Evolutionary conservation across 1,284 basidiomycete species (phyloP).

Genomic region (Erythrobasidium hasegawianum): DNA sequence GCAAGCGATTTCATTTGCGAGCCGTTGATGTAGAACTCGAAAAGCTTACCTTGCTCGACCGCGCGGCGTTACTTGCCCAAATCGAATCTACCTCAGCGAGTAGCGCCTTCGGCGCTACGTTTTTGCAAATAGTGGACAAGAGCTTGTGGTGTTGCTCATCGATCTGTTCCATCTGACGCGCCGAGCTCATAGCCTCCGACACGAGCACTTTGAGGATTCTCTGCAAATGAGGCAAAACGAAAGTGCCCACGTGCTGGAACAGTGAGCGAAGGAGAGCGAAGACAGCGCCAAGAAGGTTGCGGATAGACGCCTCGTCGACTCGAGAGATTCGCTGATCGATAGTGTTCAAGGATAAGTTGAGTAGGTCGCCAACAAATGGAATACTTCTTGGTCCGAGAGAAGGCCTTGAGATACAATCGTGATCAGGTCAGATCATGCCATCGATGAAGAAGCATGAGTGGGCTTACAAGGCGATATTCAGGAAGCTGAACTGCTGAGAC

Average conservation of each 20-base stretch:
- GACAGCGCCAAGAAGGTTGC: constrained; percentile 32
- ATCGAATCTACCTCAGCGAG: constrained; percentile 40
- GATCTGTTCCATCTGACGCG: constrained; percentile 22
- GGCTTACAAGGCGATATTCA: constrained; percentile 37
- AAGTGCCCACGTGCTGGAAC: constrained; percentile 51
- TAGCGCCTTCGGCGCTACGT: constrained; percentile 58
- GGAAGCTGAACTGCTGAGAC: constrained; percentile 1
- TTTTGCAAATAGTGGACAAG: constrained; percentile 55
- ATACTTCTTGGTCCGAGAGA: constrained; percentile 81
- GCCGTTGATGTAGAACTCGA: background rate
- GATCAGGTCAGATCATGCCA: no score
- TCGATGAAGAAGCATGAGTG: no score
- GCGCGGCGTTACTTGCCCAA: background rate
- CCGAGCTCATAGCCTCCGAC: constrained; percentile 36
- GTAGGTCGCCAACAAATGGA: constrained; percentile 70
- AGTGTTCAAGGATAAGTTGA: constrained; percentile 58
- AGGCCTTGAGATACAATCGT: no score
- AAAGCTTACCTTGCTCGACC: background rate
- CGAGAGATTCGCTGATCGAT: constrained; percentile 54
- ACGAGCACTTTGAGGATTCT: constrained; percentile 47
- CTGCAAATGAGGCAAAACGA: constrained; percentile 51
- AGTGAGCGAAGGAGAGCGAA: constrained; percentile 41
- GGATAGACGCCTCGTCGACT: constrained; percentile 28
- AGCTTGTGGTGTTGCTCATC: constrained; percentile 20
- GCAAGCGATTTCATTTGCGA: background rate